A percentile compares a stretch with the other conserved stretches of the same genome.
These are phyloP conservation scores for Endocarpon pusillum DNA, from an alignment of 495 filamentous ascomycete genomes.

Conservation along the genomic window DNA sequence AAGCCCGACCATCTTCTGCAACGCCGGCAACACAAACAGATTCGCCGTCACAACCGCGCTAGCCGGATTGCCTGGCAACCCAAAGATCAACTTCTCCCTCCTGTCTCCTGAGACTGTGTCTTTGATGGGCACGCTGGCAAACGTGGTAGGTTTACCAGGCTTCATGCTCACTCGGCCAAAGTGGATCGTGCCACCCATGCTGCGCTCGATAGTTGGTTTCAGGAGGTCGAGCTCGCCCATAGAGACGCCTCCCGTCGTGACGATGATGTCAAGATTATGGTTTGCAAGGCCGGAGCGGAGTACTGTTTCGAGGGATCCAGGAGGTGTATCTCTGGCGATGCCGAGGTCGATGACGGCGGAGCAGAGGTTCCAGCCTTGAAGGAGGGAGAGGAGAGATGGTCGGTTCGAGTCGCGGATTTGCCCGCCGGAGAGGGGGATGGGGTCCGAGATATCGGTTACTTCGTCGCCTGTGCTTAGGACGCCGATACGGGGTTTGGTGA, in stretches of 20 bases:
- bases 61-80: slow-evolving; percentile 86
- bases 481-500: slow-evolving; percentile 61
- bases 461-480: slow-evolving; percentile 92
- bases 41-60: slow-evolving; percentile 85
- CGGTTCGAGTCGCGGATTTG: slow-evolving; percentile 91
- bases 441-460: slow-evolving; percentile 59
- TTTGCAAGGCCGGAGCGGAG: slow-evolving; percentile 55
- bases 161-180: slow-evolving; percentile 97
- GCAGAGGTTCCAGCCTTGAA: slow-evolving; percentile 52
- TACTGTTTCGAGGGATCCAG: slow-evolving; percentile 56
- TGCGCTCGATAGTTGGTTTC: slow-evolving; percentile 89
- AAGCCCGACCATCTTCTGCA: slow-evolving; percentile 48
- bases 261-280: slow-evolving; percentile 48
- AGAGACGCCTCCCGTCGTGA: slow-evolving; percentile 88
- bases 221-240: slow-evolving; percentile 98
- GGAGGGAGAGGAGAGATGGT: slow-evolving; percentile 63
- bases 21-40: slow-evolving; percentile 77
- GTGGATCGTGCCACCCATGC: slow-evolving; percentile 82
- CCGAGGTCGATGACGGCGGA: slow-evolving; percentile 61
- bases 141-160: slow-evolving; percentile 92
- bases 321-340: slow-evolving; percentile 59
- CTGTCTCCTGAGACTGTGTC: slow-evolving; percentile 34
- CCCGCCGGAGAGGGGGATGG: slow-evolving; percentile 43
- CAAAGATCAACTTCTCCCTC: slow-evolving; percentile 59
- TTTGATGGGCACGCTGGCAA: slow-evolving; percentile 66